Conservation (phyloP, 2,329 filamentous ascomycete genomes). For the Neonectria ditissima region DNA sequence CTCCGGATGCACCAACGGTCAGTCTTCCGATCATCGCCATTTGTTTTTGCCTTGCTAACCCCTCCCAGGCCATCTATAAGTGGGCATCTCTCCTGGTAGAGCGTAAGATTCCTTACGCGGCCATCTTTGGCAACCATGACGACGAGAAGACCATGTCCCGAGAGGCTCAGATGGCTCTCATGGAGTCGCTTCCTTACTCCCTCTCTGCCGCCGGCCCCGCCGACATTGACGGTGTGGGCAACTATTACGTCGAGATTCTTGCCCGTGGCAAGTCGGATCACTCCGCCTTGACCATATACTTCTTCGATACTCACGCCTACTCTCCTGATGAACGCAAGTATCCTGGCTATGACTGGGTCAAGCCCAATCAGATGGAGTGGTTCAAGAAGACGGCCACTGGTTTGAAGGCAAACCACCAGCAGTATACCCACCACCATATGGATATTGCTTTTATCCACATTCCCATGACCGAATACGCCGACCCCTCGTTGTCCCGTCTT, state of each 20-base stretch:
- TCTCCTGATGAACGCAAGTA: slow-evolving; percentile 89
- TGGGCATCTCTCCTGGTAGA: slow-evolving; percentile 86
- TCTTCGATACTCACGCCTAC: slow-evolving; percentile 93
- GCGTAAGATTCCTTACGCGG: slow-evolving; percentile 90
- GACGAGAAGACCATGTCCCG: slow-evolving; percentile 88
- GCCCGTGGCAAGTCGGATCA: slow-evolving; percentile 83
- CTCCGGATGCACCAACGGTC: slow-evolving; percentile 89
- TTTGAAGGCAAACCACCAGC: slow-evolving; percentile 80
- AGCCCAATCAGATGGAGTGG: slow-evolving; percentile 94
- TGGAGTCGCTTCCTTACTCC: slow-evolving; percentile 89
- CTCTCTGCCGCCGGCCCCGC: slow-evolving; percentile 86
- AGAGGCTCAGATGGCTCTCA: slow-evolving; percentile 82
- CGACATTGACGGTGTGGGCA: slow-evolving; percentile 89
- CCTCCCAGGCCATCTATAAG: slow-evolving; percentile 84
- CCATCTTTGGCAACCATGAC: slow-evolving; percentile 98
- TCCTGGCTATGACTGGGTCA: slow-evolving; percentile 97
- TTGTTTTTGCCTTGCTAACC: slow-evolving; percentile 26
- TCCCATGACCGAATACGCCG: slow-evolving; percentile 88
- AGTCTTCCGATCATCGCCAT: slow-evolving; percentile 40
- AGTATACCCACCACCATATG: slow-evolving; percentile 93
- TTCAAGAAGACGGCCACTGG: slow-evolving; percentile 82
- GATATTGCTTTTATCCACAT: slow-evolving; percentile 98
- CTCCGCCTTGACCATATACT: slow-evolving; percentile 92
- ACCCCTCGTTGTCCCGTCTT: slow-evolving; percentile 66
- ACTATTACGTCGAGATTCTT: slow-evolving; percentile 92